Evolutionary conservation across 345 rosid species (phyloP).

Genomic region (Syzygium jambos): DNA sequence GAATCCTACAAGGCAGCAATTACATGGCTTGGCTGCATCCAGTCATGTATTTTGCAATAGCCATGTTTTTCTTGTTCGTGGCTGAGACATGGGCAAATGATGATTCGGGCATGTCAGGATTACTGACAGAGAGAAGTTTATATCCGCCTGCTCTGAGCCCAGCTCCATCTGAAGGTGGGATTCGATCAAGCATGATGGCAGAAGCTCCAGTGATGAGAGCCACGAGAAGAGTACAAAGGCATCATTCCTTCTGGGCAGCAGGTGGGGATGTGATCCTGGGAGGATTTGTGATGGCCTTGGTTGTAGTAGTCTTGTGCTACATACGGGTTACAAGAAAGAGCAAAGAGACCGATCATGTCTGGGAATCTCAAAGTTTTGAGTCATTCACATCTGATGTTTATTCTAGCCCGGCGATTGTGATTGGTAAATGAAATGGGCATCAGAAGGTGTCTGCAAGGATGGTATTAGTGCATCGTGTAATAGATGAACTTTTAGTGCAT

Average conservation of each 20-base stretch:
- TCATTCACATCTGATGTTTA: not conserved
- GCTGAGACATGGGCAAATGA: not conserved
- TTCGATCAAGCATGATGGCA: not conserved
- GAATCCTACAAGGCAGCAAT: not conserved
- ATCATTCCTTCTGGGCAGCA: slow-evolving; percentile 2
- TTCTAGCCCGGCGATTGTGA: not conserved
- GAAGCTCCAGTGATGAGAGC: slow-evolving; percentile 5
- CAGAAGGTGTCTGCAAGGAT: not conserved
- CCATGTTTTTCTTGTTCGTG: not conserved
- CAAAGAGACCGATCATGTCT: not conserved
- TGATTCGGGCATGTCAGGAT: not conserved
- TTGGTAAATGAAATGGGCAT: not conserved
- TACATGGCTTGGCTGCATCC: slow-evolving; percentile 5
- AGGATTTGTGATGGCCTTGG: slow-evolving; percentile 16
- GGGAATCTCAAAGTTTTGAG: not conserved
- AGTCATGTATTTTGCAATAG: not conserved
- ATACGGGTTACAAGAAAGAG: slow-evolving; percentile 18
- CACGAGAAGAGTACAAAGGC: slow-evolving; percentile 12
- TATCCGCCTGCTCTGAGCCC: slow-evolving; percentile 3
- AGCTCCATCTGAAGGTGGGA: slow-evolving; percentile 2
- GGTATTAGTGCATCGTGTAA: not conserved
- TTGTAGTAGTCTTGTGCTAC: slow-evolving; percentile 23
- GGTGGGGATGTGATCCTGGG: slow-evolving; percentile 34
- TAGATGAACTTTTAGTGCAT: not conserved
- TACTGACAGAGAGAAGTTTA: not conserved